Conservation (phyloP, 2,329 filamentous ascomycete species). For the Dryadomyces sulphureus region DNA sequence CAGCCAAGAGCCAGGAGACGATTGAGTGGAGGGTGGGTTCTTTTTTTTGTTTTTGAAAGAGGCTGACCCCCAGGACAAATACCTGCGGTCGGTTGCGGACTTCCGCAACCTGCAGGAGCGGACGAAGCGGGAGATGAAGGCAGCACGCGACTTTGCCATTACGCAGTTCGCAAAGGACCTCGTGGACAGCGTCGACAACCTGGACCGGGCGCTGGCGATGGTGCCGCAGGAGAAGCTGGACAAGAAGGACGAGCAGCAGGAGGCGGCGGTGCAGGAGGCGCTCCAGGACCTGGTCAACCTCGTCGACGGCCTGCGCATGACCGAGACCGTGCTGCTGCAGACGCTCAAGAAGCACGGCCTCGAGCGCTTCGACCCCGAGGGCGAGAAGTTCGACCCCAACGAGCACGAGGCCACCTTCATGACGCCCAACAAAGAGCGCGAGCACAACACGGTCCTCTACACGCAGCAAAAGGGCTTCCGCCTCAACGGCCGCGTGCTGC, state of each 20-base stretch:
- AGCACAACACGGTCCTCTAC: conserved; percentile 79
- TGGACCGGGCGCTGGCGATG: conserved; percentile 76
- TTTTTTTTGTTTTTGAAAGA: too few species aligned
- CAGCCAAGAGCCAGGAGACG: conserved; percentile 35
- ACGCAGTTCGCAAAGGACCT: conserved; percentile 92
- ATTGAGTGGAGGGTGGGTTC: conserved; percentile 69
- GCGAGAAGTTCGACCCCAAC: conserved; percentile 90
- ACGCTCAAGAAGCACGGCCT: conserved; percentile 91
- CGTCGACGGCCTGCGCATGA: conserved; percentile 89
- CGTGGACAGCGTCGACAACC: conserved; percentile 89
- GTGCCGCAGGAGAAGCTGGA: conserved; percentile 65
- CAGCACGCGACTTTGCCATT: conserved; percentile 83
- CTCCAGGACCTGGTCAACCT: conserved; percentile 62
- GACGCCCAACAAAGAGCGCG: conserved; percentile 73
- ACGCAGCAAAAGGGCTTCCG: conserved; percentile 93
- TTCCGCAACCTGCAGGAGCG: conserved; percentile 97
- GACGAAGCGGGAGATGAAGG: conserved; percentile 77
- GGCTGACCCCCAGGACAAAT: conserved; percentile 58
- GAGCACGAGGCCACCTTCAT: conserved; percentile 94
- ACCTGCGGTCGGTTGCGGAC: conserved; percentile 84
- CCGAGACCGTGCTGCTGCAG: conserved; percentile 70
- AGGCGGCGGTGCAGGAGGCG: conserved; percentile 27
- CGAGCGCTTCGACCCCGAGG: conserved; percentile 70
- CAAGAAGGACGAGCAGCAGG: conserved; percentile 19
- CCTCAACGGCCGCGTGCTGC: conserved; percentile 77